Evolutionary conservation across 768 basidiomycete species (phyloP), one percentile per base, ranked within the genome.

Genomic region (Lactifluus echinatus): DNA sequence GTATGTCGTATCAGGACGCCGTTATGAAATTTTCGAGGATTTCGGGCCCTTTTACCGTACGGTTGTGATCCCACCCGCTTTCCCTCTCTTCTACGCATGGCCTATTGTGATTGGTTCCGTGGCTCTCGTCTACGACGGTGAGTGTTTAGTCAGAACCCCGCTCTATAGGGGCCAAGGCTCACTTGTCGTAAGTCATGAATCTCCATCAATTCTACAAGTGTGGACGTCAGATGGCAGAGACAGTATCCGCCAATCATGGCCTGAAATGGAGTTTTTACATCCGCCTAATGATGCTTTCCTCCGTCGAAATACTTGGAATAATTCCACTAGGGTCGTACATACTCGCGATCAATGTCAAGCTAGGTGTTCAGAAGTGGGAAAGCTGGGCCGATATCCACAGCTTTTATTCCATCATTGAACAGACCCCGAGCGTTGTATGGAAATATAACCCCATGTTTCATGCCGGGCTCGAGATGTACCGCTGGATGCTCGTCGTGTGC

Each of bases 341-440:
- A 3, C 14, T 37, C 8, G 15, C 2, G 4, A n/a, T 15, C 3
- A 4, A 17, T 3, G 3, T n/a, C 36, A 37, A 17, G 15, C 2
- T 17, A 14, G 36, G 36, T 15, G 2, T 37, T 37, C 3, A 15
- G 2, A 2, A 2, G 2, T 84, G 75, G 70, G 54, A 61, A 0
- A 74, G 76, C 31, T 81, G 80, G 76, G 70, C 65, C 0, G 73
- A 78, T 62, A 74, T 78, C 0, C 85, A 87, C 63, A 73, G 56
- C 28, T 64, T 74, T 36, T 81, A 73, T 63, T 73, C 68, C 2
- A 71, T n/a, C n/a, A n/a, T n/a, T n/a, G n/a, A n/a, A n/a, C n/a
- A n/a, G n/a, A n/a, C n/a, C n/a, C n/a, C n/a, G n/a, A n/a, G n/a
- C n/a, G n/a, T n/a, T n/a, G n/a, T n/a, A n/a, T n/a, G n/a, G n/a